Evolutionary conservation across 352 stramenopile species (phyloP), one percentile per base, ranked within the genome.

Genomic region (Aphanomyces euteiches): DNA sequence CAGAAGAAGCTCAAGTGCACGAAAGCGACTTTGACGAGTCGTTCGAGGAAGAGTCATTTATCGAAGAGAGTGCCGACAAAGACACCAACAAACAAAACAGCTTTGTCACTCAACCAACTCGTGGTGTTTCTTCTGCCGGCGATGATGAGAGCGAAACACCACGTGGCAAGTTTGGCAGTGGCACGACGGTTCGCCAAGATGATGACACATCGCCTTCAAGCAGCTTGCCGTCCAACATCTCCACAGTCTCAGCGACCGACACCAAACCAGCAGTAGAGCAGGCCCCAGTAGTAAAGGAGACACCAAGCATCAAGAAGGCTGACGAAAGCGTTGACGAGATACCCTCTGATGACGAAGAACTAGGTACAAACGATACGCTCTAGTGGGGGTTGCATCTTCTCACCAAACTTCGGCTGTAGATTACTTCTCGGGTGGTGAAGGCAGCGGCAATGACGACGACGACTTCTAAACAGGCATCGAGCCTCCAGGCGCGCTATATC

Each of bases 41-140:
- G 64, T 70, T 70, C 61, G 87, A 94, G 40, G 75, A 93, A 10
- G 85, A 61, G 3, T 61, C 91, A 63, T 94, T 93, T 57, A 90
- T 94, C 69, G 92, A 86, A 43, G 66, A 56, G 40, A 72, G 66
- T 40, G 85, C 92, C 63, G 82, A 94, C 57, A 83, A 67, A 38
- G 85, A 90, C 63, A 82, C 92, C 57, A 83, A 67, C 0, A 90
- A 63, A 38, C 43, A 21, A 39, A 41, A 41, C 0, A 53, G 37
- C 39, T 53, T 47, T 41, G 48, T 53, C 15, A 53, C 37, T 41
- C 37, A 37, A 50, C 36, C 19, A 64, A 34, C 56, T 38, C n/a
- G 36, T 8, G 36, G 36, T 38, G 39, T 28, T 0, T 13, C 4
- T 6, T 28, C 4, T n/a, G 57, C 36, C 38, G 37, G n/a, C 10